These are phyloP conservation scores for Populus ilicifolia DNA, from an alignment of 345 rosid genomes.

Conservation along the genomic window DNA sequence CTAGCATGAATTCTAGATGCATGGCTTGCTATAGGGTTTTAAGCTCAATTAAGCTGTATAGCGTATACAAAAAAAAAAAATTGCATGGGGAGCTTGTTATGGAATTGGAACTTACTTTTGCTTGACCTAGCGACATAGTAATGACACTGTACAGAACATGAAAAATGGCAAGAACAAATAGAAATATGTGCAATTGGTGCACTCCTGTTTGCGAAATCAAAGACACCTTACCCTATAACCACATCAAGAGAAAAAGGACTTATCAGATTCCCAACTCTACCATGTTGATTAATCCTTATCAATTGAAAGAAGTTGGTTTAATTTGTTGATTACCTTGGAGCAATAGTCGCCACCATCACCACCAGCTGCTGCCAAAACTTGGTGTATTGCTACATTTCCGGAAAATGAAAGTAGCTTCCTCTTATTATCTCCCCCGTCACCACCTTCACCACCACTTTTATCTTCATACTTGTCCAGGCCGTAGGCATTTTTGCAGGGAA, in stretches of 20 bases:
- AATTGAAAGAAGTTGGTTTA: too few species aligned
- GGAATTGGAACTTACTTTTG: slow-evolving; percentile 25
- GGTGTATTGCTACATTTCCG: slow-evolving; percentile 27
- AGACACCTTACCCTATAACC: slow-evolving; percentile 34
- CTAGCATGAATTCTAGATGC: neutral
- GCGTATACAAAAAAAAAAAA: neutral
- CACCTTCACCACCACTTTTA: neutral
- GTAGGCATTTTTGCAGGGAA: slow-evolving; percentile 28
- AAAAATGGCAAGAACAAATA: slow-evolving; percentile 42
- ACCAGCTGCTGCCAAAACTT: slow-evolving; percentile 34
- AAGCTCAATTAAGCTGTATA: neutral
- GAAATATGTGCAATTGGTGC: slow-evolving; percentile 46
- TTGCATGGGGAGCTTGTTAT: too few species aligned
- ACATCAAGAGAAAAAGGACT: neutral
- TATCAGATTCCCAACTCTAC: too few species aligned
- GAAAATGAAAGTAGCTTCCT: slow-evolving; percentile 37
- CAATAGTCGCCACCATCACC: slow-evolving; percentile 28
- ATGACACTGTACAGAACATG: slow-evolving; percentile 40
- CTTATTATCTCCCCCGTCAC: slow-evolving; percentile 3
- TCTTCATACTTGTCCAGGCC: neutral
- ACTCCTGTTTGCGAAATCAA: slow-evolving; percentile 40
- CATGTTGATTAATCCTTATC: neutral
- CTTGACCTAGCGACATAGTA: slow-evolving; percentile 37
- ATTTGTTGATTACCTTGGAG: slow-evolving; percentile 9
- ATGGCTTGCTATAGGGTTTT: neutral